Base-by-base conservation (phyloP, 140 eudicot species). In the Bidens hawaiensis region DNA sequence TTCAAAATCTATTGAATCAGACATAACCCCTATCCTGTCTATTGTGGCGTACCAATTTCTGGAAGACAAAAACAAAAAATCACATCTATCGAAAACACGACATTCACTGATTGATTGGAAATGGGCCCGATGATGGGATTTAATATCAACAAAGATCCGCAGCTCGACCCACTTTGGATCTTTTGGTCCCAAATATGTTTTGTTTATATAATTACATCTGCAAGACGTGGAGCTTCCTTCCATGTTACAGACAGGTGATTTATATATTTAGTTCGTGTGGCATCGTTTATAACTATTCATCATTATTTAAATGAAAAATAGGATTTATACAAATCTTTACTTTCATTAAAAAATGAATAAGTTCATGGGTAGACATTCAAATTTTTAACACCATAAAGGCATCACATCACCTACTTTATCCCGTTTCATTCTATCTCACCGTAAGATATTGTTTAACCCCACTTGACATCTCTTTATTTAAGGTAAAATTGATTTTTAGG, bases 141-240 rank as follows among this genome's bases (percentile, higher is more conserved):
- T 47, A 18, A 47, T 26, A 59, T 59, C 68, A 61, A 70, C 69
- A 70, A 48, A 59, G 41, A 60, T 59, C 68, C 26, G 22, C 68
- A 46, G 23, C 6, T 15, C 47, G 75, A 70, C 69, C 75, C 62
- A 60, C 62, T 28, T 49, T 50, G 46, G 69, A 70, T 60, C 34
- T 60, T 62, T 70, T 70, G 55, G 52, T 23, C 54, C 63, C 53
- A 49, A 61, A 70, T 15, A 53, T n/a, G n/a, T n/a, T n/a, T n/a
- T n/a, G 42, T 55, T 16, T 45, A 19, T 68, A 43, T 60, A 33
- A 70, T 34, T 70, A 50, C 68, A 70, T 60, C 69, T 49, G 55
- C 55, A 70, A 61, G 69, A 70, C 50, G 63, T 70, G 69, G 45
- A 50, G 25, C 33, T 61, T 70, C 19, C 33, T 19, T 50, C 61